Evolutionary conservation across 2,329 filamentous ascomycete genomes (phyloP).

Genomic region (Thermomyces lanuginosus): DNA sequence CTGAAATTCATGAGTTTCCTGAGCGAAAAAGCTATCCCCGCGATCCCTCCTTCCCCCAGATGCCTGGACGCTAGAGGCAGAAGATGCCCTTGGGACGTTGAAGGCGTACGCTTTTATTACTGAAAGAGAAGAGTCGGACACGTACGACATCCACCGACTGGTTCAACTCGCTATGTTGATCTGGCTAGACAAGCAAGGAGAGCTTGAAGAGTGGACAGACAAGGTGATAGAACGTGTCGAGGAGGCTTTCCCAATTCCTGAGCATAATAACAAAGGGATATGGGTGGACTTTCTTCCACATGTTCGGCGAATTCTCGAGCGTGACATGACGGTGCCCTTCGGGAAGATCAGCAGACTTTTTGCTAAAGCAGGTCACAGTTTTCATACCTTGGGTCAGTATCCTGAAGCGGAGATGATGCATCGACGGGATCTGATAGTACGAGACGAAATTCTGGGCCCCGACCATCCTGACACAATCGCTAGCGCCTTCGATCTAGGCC

Average conservation of each 20-base stretch:
- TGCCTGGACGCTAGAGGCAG: slow-evolving; percentile 8
- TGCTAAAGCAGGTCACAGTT: too few relatives aligned
- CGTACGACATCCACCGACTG: slow-evolving; percentile 13
- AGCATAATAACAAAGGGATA: slow-evolving; percentile 8
- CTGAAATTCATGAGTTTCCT: slow-evolving; percentile 20
- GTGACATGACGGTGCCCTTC: too few relatives aligned
- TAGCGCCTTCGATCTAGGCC: too few relatives aligned
- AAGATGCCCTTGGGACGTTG: slow-evolving; percentile 17
- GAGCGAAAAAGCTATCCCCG: slow-evolving; percentile 13
- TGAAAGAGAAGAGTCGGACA: slow-evolving; percentile 6
- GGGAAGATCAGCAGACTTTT: too few relatives aligned
- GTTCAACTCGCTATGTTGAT: slow-evolving; percentile 19
- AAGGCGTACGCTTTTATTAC: slow-evolving; percentile 19
- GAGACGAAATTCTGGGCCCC: too few relatives aligned
- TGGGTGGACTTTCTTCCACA: slow-evolving; percentile 19
- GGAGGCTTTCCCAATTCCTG: slow-evolving; percentile 9
- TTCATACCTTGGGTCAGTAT: too few relatives aligned
- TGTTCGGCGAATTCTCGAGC: too few relatives aligned
- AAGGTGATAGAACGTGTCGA: not conserved
- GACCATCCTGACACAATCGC: too few relatives aligned
- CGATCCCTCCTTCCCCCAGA: slow-evolving; percentile 13
- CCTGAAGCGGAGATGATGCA: too few relatives aligned
- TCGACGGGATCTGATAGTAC: too few relatives aligned
- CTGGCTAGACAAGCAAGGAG: slow-evolving; percentile 16
- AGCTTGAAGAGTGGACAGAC: too few relatives aligned